These are phyloP conservation scores for Tilletia walkeri DNA, from an alignment of 1,284 basidiomycete species.

Conservation along the genomic window DNA sequence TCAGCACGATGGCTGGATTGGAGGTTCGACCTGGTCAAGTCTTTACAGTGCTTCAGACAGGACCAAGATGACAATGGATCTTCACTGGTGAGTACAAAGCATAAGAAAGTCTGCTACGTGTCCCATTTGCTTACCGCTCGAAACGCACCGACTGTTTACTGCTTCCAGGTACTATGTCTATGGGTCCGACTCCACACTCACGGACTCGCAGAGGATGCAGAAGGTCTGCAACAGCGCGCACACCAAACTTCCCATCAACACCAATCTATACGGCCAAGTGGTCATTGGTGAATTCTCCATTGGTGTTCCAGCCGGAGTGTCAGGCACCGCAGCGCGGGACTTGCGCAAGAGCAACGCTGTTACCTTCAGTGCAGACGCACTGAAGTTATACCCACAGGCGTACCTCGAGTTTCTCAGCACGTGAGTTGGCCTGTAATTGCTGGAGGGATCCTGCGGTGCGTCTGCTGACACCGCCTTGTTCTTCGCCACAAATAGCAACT, in stretches of 20 bases:
- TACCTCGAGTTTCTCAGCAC: slow-evolving; percentile 17
- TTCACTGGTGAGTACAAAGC: slow-evolving; percentile 3
- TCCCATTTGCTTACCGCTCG: not conserved
- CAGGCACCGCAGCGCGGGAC: not conserved
- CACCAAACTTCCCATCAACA: slow-evolving; percentile 17
- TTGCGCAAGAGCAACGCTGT: not conserved
- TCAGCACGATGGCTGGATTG: slow-evolving; percentile 14
- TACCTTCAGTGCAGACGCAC: not conserved
- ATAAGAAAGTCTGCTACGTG: too few relatives aligned
- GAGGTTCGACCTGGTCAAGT: slow-evolving; percentile 3
- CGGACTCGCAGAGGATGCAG: not conserved
- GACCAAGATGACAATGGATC: slow-evolving; percentile 11
- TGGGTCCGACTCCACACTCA: not conserved
- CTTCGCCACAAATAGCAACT: not conserved
- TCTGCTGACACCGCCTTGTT: not conserved
- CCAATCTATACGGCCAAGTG: slow-evolving; percentile 38
- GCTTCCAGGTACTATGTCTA: not conserved
- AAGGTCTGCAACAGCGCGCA: not conserved
- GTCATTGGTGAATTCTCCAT: slow-evolving; percentile 38
- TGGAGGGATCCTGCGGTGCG: not conserved
- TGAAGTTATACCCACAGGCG: not conserved
- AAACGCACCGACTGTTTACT: not conserved
- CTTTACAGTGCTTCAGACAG: slow-evolving; percentile 1
- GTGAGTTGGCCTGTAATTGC: not conserved
- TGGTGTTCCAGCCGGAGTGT: slow-evolving; percentile 40